Evolutionary conservation across 768 basidiomycete genomes (phyloP).

Genomic region (Coprinellus micaceus): DNA sequence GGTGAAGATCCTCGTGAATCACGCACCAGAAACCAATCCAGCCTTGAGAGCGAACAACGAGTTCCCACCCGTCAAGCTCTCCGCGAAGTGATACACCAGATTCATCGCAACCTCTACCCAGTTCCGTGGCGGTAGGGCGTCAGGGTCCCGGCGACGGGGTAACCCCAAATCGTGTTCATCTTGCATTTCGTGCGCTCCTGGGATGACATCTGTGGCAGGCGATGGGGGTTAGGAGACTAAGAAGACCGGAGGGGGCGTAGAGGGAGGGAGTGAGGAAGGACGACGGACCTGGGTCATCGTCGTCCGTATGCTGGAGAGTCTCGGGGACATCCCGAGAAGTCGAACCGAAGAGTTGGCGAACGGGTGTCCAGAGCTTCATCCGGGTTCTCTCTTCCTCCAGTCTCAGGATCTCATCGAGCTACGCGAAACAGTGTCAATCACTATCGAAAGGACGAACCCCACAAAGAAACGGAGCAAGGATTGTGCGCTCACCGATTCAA

Average conservation of each 20-base stretch:
- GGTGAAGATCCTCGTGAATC: conserved; percentile 6
- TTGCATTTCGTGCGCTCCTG: conserved; percentile 44
- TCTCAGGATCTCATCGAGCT: conserved; percentile 56
- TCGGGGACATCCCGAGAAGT: conserved; percentile 45
- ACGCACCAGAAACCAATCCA: conserved; percentile 46
- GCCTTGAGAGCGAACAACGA: conserved; percentile 69
- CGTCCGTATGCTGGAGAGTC: conserved; percentile 45
- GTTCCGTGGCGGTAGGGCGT: conserved; percentile 69
- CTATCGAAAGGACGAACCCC: too few relatives aligned
- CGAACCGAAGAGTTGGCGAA: conserved; percentile 37
- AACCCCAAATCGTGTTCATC: conserved; percentile 48
- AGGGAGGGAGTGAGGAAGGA: not conserved
- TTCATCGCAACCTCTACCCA: conserved; percentile 49
- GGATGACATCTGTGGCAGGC: conserved; percentile 39
- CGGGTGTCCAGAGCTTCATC: conserved; percentile 58
- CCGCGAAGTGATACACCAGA: conserved; percentile 36
- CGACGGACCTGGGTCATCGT: conserved; percentile 65
- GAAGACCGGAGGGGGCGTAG: not conserved
- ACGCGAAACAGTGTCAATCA: conserved; percentile 17
- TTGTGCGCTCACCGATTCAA: conserved; percentile 36
- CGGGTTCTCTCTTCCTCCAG: conserved; percentile 47
- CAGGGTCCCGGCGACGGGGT: conserved; percentile 62
- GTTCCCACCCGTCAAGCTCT: conserved; percentile 53
- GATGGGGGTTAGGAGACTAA: not conserved
- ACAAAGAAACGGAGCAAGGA: not conserved